phyloP scores from a whole-genome alignment of 2,329 filamentous ascomycete genomes.

The Tolypocladium paradoxum region DNA sequence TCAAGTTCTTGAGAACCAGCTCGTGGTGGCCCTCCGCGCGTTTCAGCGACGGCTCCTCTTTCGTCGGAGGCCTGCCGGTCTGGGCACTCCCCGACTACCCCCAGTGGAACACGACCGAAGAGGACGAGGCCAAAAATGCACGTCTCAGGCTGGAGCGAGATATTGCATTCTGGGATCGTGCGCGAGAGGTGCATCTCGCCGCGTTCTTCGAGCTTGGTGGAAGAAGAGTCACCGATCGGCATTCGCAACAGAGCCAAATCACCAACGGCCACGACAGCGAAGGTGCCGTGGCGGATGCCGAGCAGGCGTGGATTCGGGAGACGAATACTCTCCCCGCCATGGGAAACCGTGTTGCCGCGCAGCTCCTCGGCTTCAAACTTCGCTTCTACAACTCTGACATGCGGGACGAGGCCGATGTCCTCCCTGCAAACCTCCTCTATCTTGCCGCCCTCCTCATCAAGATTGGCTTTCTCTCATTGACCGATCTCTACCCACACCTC shows the following conservation, averaged over 20 bases:
- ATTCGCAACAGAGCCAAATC: slow-evolving; percentile 34
- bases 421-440: slow-evolving; percentile 89
- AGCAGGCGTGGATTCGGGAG: slow-evolving; percentile 64
- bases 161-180: slow-evolving; percentile 66
- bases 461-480: slow-evolving; percentile 88
- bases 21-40: slow-evolving; percentile 87
- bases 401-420: slow-evolving; percentile 60
- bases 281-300: slow-evolving; percentile 42
- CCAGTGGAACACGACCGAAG: slow-evolving; percentile 52
- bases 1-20: slow-evolving; percentile 82
- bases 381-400: slow-evolving; percentile 83
- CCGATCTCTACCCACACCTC: slow-evolving; percentile 84
- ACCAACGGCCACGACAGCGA: slow-evolving; percentile 24
- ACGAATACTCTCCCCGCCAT: slow-evolving; percentile 74
- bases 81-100: slow-evolving; percentile 72
- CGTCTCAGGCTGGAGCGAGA: slow-evolving; percentile 56
- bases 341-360: slow-evolving; percentile 85
- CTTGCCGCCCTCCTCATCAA: slow-evolving; percentile 89
- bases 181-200: slow-evolving; percentile 63
- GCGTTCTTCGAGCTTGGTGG: slow-evolving; percentile 87
- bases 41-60: slow-evolving; percentile 26
- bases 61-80: slow-evolving; percentile 58
- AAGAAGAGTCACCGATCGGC: slow-evolving; percentile 50
- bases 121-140: slow-evolving; percentile 52
- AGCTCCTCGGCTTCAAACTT: slow-evolving; percentile 92